A percentile compares a stretch with the other conserved stretches of the same genome.
These are phyloP conservation scores for Saitozyma podzolica DNA, from an alignment of 768 basidiomycete species.

Conservation along the genomic window DNA sequence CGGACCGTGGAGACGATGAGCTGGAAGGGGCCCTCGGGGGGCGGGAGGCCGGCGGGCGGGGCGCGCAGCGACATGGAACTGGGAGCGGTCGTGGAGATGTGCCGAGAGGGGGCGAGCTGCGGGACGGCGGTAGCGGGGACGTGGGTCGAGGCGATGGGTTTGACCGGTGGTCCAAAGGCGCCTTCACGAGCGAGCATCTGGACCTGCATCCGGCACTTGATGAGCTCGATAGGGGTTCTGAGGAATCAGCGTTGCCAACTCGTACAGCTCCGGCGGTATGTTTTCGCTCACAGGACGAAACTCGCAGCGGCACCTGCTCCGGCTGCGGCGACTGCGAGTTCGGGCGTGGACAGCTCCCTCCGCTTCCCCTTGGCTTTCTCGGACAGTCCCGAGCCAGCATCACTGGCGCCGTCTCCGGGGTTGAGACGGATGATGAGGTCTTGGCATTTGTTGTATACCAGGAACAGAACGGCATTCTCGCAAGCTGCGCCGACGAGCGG, in stretches of 20 bases:
- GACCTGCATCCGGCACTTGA: slow-evolving; percentile 98
- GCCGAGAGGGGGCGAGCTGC: slow-evolving; percentile 16
- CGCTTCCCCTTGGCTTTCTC: slow-evolving; percentile 39
- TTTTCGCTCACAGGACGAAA: slow-evolving; percentile 71
- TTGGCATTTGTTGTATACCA: slow-evolving; percentile 73
- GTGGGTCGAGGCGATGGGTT: slow-evolving; percentile 7
- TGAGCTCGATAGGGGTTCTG: slow-evolving; percentile 88
- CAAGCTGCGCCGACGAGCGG: slow-evolving; percentile 89
- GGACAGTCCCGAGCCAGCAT: slow-evolving; percentile 11
- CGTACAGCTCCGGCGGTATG: not conserved
- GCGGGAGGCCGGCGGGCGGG: slow-evolving; percentile 29
- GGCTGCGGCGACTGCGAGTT: slow-evolving; percentile 76
- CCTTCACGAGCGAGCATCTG: slow-evolving; percentile 67
- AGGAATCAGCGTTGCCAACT: slow-evolving; percentile 1
- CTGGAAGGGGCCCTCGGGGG: slow-evolving; percentile 71
- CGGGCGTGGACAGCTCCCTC: slow-evolving; percentile 53
- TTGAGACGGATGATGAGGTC: slow-evolving; percentile 44
- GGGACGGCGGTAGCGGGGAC: slow-evolving; percentile 20
- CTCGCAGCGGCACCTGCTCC: slow-evolving; percentile 85
- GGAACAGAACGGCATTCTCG: slow-evolving; percentile 85
- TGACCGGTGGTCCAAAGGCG: slow-evolving; percentile 16
- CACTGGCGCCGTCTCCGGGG: slow-evolving; percentile 8
- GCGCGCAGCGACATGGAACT: slow-evolving; percentile 23
- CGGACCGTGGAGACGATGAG: slow-evolving; percentile 67
- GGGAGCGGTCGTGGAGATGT: slow-evolving; percentile 14